These are phyloP conservation scores for Pseudogymnoascus sp. DNA, from an alignment of 2,329 filamentous ascomycete species.

Conservation along the genomic window DNA sequence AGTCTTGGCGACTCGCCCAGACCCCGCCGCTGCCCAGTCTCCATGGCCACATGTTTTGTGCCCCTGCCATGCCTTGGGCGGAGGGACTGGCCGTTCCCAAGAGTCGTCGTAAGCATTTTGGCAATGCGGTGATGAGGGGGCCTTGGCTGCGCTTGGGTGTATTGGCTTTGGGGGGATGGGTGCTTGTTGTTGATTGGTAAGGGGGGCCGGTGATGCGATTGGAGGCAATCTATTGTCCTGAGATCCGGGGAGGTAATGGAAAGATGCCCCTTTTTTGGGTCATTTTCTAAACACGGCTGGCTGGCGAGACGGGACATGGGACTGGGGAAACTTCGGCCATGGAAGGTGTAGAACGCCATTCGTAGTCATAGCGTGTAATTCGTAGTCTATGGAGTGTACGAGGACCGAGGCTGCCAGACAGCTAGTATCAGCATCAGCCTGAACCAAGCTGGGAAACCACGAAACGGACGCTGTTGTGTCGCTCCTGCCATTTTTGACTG, in stretches of 20 bases:
- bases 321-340: neutral
- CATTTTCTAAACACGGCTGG: neutral
- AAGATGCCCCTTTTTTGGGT: neutral
- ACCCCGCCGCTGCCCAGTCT: neutral
- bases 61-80: neutral
- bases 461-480: no score
- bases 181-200: neutral
- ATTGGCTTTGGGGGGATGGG: neutral
- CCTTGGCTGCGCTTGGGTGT: neutral
- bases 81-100: neutral
- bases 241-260: neutral
- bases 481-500: no score
- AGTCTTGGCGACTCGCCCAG: neutral
- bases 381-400: no score
- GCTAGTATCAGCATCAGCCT: no score
- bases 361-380: neutral
- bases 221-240: neutral
- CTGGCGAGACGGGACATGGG: neutral
- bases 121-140: neutral
- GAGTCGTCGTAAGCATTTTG: constrained; percentile 2
- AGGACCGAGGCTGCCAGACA: no score
- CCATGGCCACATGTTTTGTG: neutral
- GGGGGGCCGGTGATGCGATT: neutral
- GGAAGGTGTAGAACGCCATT: neutral
- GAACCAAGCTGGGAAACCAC: no score